Percentiles rank a stretch among this genome's conserved stretches.
Evolutionary conservation across 2,329 filamentous ascomycete species (phyloP).

Genomic region (Aureobasidium sp.): DNA sequence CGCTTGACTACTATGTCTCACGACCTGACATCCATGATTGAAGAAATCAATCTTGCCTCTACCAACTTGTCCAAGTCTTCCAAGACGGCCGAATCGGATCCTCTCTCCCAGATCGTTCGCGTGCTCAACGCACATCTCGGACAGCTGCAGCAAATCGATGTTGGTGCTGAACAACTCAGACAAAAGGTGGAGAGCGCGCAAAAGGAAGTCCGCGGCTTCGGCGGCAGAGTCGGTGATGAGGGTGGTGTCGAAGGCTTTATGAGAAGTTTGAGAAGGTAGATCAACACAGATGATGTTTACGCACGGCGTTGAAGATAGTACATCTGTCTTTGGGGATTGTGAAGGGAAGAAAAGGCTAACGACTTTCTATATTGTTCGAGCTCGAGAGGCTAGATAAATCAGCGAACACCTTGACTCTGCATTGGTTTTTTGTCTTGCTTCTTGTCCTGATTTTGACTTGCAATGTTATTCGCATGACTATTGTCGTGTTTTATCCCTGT

Average conservation of each 20-base stretch:
- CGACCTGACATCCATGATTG: conserved; percentile 91
- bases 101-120: conserved; percentile 91
- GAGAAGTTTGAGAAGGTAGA: conserved; percentile 52
- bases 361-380: no score
- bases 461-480: no score
- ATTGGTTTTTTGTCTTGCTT: no score
- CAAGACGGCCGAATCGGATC: conserved; percentile 44
- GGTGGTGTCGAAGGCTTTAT: conserved; percentile 86
- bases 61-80: conserved; percentile 79
- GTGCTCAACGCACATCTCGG: conserved; percentile 89
- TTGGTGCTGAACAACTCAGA: conserved; percentile 72
- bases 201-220: conserved; percentile 59
- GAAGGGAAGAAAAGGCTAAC: not conserved
- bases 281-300: not conserved
- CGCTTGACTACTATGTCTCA: conserved; percentile 89
- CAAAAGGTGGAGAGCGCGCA: conserved; percentile 76
- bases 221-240: conserved; percentile 49
- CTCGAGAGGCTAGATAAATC: no score
- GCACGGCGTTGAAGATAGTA: conserved; percentile 6
- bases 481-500: no score
- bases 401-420: no score
- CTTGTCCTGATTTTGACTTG: no score
- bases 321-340: not conserved
- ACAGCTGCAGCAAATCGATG: conserved; percentile 89
- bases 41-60: conserved; percentile 94